A percentile compares a stretch with the other conserved stretches of the same genome.
Evolutionary conservation across 1,284 basidiomycete species (phyloP).

Genomic region (Leucoagaricus sp.): DNA sequence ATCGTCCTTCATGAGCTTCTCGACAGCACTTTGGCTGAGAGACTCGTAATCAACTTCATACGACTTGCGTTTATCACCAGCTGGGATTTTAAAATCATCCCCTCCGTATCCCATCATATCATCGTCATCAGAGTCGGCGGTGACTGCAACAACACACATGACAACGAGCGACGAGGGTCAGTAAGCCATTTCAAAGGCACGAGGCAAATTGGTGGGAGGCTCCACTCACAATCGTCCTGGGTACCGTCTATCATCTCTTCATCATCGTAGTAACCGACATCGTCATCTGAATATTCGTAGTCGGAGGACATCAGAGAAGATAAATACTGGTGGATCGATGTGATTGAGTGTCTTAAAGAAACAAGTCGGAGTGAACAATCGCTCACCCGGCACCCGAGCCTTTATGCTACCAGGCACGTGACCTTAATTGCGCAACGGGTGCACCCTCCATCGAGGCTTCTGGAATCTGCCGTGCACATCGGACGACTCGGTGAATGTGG

Average conservation of each 20-base stretch:
- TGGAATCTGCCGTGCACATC: background rate
- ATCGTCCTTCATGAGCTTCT: slow-evolving; percentile 75
- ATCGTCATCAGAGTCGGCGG: slow-evolving; percentile 57
- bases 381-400: slow-evolving; percentile 3
- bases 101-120: slow-evolving; percentile 62
- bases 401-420: slow-evolving; percentile 7
- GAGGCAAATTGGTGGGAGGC: no score
- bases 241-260: slow-evolving; percentile 66
- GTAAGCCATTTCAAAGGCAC: slow-evolving; percentile 15
- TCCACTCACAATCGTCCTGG: slow-evolving; percentile 49
- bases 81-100: slow-evolving; percentile 59
- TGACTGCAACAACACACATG: slow-evolving; percentile 25
- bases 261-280: slow-evolving; percentile 66
- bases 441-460: no score
- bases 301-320: slow-evolving; percentile 63
- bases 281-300: slow-evolving; percentile 73
- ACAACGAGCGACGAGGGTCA: slow-evolving; percentile 19
- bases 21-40: slow-evolving; percentile 72
- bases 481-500: background rate
- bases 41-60: slow-evolving; percentile 81
- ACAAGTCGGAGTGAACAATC: background rate
- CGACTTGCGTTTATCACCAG: slow-evolving; percentile 63
- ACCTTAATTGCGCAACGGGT: background rate
- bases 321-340: slow-evolving; percentile 21
- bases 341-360: slow-evolving; percentile 11